Base-by-base conservation (phyloP, 2,329 filamentous ascomycete species). In the Neobulgaria alba region DNA sequence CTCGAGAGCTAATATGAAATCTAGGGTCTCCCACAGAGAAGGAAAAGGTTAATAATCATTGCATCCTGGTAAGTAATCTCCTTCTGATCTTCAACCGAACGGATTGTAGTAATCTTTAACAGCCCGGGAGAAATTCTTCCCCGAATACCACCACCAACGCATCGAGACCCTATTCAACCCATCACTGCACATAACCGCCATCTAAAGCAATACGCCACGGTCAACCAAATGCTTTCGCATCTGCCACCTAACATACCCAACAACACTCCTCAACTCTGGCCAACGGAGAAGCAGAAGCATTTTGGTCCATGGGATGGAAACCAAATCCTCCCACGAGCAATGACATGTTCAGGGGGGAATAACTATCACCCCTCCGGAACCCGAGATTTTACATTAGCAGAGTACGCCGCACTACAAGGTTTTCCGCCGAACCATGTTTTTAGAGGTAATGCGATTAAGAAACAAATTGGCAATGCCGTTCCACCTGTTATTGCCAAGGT, bases 401-500 rank as follows among this genome's bases (percentile, higher is more conserved):
- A 93, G 56, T 71, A 76, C 29, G 82, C 85, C 0, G 68, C 68
- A 3, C 58, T 90, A 1, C 82, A 87, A 49, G 79, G 79, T 0
- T 90, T 92, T 37, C 82, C 82, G 0, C 43, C 61, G 0, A 57
- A 63, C 2, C 80, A 85, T 57, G 57, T 59, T 1, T 89, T 90
- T 53, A 52, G 35, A 0, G 55, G 60, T 0, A 66, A 61, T 0
- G 57, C 60, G 10, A 62, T 75, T 12, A 72, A 72, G 49, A 72
- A 67, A 47, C 83, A 88, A 57, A 84, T 90, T 47, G 85, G 85
- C 0, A 90, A 92, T 53, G 85, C 85, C 0, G 86, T 90, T 12
- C 82, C 86, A 0, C 76, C 84, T 0, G 63, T 63, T 19, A 69
- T 72, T 0, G 75, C 75, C 2, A 61, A 62, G 18, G 60, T 68